Evolutionary conservation across 2,329 filamentous ascomycete genomes (phyloP), one percentile per base, ranked within the genome.

Genomic region (Penicillium sp.): DNA sequence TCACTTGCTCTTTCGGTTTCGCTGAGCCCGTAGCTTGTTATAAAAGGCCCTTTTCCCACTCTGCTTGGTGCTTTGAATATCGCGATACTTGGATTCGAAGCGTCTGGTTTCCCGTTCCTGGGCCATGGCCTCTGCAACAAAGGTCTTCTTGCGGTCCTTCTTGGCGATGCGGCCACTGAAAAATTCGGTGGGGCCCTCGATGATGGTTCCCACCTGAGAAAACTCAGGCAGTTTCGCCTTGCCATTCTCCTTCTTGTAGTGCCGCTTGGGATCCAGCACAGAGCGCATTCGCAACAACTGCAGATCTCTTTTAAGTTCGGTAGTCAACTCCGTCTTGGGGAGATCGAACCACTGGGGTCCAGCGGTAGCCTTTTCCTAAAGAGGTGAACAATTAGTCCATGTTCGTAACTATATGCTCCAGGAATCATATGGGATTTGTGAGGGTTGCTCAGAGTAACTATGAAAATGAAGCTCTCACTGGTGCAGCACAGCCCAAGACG

Each of bases 21-120:
- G 78, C 73, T 85, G 83, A 49, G 80, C 80, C 70, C 90, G 85
- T 64, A 96, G 75, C 55, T 87, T 88, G 71, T 93, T 93, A 81
- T 97, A 98, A 68, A 90, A 89, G 0, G 84, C 87, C 77, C 93
- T 97, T 79, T 91, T 96, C 52, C 95, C 95, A 67, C 90, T 96
- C 24, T 84, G 85, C 77, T 96, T 98, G 60, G 83, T 83, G 50
- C 82, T 82, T 72, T 97, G 92, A 49, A 98, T 91, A 56, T 93
- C 88, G 55, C 85, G 82, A 75, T 96, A 98, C 76, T 96, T 97
- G 69, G 82, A 84, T 81, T 90, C 91, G 79, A 97, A 95, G 66
- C 90, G 89, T 58, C 83, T 82, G 45, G 80, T 87, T 58, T 83
- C 75, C 51, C 84, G 79, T 73, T 91, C 88, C 44, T 82, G 79